Base-by-base conservation (phyloP, 2,329 filamentous ascomycete species). In the Fusarium sacchari region DNA sequence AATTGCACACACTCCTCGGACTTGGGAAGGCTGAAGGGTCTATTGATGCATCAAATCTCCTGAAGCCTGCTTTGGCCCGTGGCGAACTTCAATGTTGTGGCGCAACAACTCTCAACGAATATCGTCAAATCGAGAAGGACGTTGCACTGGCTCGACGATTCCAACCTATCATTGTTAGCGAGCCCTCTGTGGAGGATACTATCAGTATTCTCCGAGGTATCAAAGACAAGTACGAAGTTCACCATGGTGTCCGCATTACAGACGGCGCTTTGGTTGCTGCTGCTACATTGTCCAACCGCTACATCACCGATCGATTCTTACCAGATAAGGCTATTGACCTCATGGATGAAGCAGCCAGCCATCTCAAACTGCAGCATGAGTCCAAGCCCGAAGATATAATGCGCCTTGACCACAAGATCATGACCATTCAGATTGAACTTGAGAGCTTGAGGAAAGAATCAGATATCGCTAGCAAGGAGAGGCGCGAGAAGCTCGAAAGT, bases 271-370 rank as follows among this genome's bases (percentile, higher is more conserved):
- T 98, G 17, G 96, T 99, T 20, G 95, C 96, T 4, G 96, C 96
- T 6, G 95, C 96, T 5, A 93, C 94, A 0, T 93, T 97, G 80
- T 96, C 94, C 71, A 98, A 98, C 79, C 93, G 96, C 58, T 99
- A 98, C 81, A 96, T 99, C 76, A 98, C 95, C 20, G 96, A 98
- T 79, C 92, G 96, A 4, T 98, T 97, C 82, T 86, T 98, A 2
- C 96, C 96, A 0, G 96, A 99, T 83, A 98, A 98, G 81, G 96
- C 96, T 6, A 98, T 99, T 72, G 96, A 98, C 81, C 83, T 98
- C 22, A 96, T 99, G 81, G 96, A 98, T 74, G 96, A 98, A 83
- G 96, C 96, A 15, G 95, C 96, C 3, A 97, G 94, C 68, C 94
- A 95, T 28, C 85, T 98, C 15, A 91, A 97, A 49, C 84, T 98